A percentile compares a stretch with the other conserved stretches of the same genome.
Conservation (phyloP, 1,139 yeast species). For the Nadsonia starkeyi-henricii region DNA sequence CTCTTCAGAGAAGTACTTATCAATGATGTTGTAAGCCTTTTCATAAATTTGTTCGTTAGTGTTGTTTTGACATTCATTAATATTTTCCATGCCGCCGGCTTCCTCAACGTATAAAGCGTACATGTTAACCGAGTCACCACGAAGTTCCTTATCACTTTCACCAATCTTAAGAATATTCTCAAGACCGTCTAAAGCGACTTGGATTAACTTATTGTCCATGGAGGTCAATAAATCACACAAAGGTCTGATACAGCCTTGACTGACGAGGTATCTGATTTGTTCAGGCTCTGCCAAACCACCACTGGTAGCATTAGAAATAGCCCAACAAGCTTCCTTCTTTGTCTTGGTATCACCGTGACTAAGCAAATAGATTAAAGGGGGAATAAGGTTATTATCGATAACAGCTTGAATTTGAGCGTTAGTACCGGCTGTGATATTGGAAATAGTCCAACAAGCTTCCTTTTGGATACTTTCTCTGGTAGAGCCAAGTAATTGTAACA, state of each 20-base stretch:
- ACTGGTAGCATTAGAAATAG: constrained; percentile 91
- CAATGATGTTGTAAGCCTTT: constrained; percentile 82
- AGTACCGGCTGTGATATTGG: constrained; percentile 96
- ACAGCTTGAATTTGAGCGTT: constrained; percentile 93
- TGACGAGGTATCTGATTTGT: constrained; percentile 81
- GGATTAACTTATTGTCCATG: constrained; percentile 84
- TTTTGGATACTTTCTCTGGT: constrained; percentile 87
- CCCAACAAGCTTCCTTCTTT: constrained; percentile 98
- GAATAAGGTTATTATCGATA: constrained; percentile 84
- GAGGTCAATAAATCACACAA: constrained; percentile 80
- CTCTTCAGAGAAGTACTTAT: constrained; percentile 79
- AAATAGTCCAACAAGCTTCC: constrained; percentile 98
- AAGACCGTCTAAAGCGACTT: constrained; percentile 88
- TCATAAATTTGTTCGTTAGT: constrained; percentile 84
- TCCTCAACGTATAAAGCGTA: constrained; percentile 89
- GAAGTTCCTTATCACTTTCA: constrained; percentile 75
- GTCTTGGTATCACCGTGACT: constrained; percentile 85
- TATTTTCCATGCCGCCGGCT: constrained; percentile 97
- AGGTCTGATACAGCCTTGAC: constrained; percentile 95
- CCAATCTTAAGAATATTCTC: constrained; percentile 92
- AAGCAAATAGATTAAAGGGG: constrained; percentile 77
- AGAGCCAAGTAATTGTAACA: constrained; percentile 66
- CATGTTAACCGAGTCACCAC: constrained; percentile 57
- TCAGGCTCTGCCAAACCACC: constrained; percentile 91
- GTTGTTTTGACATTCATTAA: constrained; percentile 83